These are phyloP conservation scores for Populus hybrid DNA, from an alignment of 441 rosid species.

Conservation along the genomic window DNA sequence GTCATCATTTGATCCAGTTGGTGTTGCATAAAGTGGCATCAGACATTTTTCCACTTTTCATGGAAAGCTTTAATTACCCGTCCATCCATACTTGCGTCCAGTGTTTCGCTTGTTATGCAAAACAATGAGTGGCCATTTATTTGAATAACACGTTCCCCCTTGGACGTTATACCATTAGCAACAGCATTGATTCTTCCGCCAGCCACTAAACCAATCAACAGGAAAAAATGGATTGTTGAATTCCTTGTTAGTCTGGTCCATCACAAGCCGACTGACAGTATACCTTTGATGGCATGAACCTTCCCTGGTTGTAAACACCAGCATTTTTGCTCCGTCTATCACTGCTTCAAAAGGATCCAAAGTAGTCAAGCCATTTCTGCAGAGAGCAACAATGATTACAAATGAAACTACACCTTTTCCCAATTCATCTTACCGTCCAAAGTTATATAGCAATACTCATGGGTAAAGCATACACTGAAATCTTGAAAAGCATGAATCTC, in stretches of 20 bases:
- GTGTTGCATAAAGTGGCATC: conserved; percentile 61
- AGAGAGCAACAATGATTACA: neutral
- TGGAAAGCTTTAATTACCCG: conserved; percentile 37
- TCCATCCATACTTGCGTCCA: conserved; percentile 43
- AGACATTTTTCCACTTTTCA: conserved; percentile 61
- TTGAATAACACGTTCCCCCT: conserved; percentile 56
- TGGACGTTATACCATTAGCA: conserved; percentile 54
- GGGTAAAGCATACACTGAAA: conserved; percentile 49
- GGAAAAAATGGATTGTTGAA: neutral
- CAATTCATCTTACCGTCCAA: conserved; percentile 5
- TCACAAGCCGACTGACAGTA: conserved; percentile 3
- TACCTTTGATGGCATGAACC: conserved; percentile 56
- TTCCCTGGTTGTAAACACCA: conserved; percentile 46
- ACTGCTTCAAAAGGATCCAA: conserved; percentile 74
- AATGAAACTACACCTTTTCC: neutral
- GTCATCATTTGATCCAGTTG: conserved; percentile 71
- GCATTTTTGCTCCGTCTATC: conserved; percentile 63
- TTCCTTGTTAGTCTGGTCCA: neutral
- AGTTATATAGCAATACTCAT: conserved; percentile 10
- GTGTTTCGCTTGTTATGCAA: conserved; percentile 52
- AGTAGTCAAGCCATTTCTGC: conserved; percentile 72
- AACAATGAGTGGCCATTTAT: conserved; percentile 62
- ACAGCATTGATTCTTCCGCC: conserved; percentile 45
- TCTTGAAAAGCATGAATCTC: conserved; percentile 52
- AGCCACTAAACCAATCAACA: conserved; percentile 7